Conservation (phyloP, 208 protist genomes). For the Acanthamoeba sp. region DNA sequence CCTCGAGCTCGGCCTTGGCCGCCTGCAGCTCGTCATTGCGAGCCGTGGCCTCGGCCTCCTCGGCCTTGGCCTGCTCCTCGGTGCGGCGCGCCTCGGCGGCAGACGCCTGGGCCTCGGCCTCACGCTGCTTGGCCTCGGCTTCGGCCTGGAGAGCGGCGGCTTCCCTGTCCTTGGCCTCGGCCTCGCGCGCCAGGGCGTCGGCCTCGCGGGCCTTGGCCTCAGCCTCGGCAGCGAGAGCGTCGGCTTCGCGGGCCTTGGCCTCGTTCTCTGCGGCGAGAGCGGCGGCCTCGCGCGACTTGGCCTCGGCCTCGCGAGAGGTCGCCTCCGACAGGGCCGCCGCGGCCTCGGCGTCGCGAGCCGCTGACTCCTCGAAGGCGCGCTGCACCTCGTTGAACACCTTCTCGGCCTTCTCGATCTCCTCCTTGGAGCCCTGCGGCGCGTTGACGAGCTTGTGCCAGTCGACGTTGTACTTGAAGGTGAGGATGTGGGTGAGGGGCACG, state of each 20-base stretch:
- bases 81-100: background rate
- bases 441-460: conserved; percentile 44
- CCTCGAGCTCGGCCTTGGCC: conserved; percentile 74
- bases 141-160: conserved; percentile 51
- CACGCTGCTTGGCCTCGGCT: conserved; percentile 31
- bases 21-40: conserved; percentile 18
- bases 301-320: conserved; percentile 17
- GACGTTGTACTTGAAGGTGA: conserved; percentile 60
- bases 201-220: conserved; percentile 14
- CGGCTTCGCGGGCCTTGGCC: conserved; percentile 17
- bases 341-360: conserved; percentile 22
- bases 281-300: conserved; percentile 56
- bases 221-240: background rate
- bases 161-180: conserved; percentile 20
- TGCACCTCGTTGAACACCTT: background rate
- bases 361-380: conserved; percentile 12
- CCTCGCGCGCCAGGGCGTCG: background rate
- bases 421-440: conserved; percentile 62
- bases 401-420: conserved; percentile 68
- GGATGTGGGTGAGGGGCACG: conserved; percentile 56
- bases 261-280: background rate
- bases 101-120: conserved; percentile 28
- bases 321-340: conserved; percentile 26
- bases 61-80: background rate
- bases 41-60: background rate